Evolutionary conservation across 805 yeast species (phyloP), one percentile per base, ranked within the genome.

Genomic region (Jamesozyma lodderae): DNA sequence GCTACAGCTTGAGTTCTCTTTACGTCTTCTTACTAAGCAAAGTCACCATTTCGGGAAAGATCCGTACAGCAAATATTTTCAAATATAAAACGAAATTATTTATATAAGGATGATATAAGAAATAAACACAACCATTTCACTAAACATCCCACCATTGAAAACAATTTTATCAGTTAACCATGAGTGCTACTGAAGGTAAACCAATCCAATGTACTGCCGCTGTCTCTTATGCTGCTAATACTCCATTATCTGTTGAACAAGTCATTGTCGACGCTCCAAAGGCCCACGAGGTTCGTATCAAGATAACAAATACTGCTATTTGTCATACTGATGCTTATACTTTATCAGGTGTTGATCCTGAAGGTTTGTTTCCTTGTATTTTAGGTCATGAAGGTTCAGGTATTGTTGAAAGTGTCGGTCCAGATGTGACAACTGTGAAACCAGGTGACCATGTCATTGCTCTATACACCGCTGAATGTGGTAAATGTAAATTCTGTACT

Each of bases 351-450:
- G 73, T 69, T 41, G 99, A 92, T 63, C 92, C 97, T 39, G 98
- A 92, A 67, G 98, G 97, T 53, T 83, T 81, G 11, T 87, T 87
- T 75, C 97, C 97, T 14, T 81, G 79, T 15, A 68, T 92, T 44
- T 72, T 94, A 54, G 99, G 99, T 45, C 99, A 92, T 66, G 99
- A 92, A 66, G 96, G 96, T 66, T 95, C 96, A 28, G 99, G 98
- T 57, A 70, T 85, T 45, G 97, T 92, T 32, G 98, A 90, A 69
- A 75, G 86, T 37, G 73, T 92, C 31, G 99, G 99, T 55, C 95
- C 83, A 59, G 96, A 84, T 48, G 98, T 92, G 43, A 79, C 87
- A 44, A 75, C 66, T 55, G 96, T 90, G 52, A 83, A 86, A 67
- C 79, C 71, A 27, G 99, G 99, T 50, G 98, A 92, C 65, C 81